Evolutionary conservation across 257 asterid species (phyloP).

Genomic region (Gentiana straminea): DNA sequence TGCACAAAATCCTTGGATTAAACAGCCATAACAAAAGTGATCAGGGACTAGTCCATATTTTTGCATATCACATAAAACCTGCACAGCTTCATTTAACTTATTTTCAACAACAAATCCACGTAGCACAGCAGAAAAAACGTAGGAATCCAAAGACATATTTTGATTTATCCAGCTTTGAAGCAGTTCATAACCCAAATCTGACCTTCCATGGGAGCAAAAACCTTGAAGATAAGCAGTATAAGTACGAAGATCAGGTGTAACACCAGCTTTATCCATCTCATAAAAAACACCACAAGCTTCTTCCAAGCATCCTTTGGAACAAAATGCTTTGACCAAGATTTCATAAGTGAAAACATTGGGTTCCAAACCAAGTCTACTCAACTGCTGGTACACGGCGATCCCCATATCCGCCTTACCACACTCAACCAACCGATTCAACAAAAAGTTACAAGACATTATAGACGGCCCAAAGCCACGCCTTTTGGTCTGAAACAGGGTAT

Average conservation of each 20-base stretch:
- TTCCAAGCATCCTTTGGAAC: constrained; percentile 36
- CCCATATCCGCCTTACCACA: constrained; percentile 40
- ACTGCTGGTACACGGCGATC: constrained; percentile 41
- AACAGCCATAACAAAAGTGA: constrained; percentile 27
- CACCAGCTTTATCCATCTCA: constrained; percentile 65
- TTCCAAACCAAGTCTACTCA: constrained; percentile 35
- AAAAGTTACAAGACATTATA: constrained; percentile 51
- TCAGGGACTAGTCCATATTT: constrained; percentile 37
- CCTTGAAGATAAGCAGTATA: constrained; percentile 47
- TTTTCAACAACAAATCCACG: constrained; percentile 54
- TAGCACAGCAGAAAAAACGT: constrained; percentile 40
- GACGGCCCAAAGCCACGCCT: constrained; percentile 36
- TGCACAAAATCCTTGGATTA: constrained; percentile 57
- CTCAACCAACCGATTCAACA: constrained; percentile 51
- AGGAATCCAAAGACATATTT: constrained; percentile 28
- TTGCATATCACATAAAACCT: constrained; percentile 44
- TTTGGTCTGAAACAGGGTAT: constrained; percentile 27
- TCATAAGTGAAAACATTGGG: constrained; percentile 74
- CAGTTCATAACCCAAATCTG: constrained; percentile 32
- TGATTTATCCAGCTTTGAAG: constrained; percentile 21
- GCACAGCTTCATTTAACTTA: constrained; percentile 42
- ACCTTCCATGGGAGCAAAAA: constrained; percentile 37
- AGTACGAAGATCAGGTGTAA: constrained; percentile 34
- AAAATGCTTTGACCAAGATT: constrained; percentile 56
- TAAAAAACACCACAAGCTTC: constrained; percentile 41